Evolutionary conservation across 2,329 filamentous ascomycete genomes (phyloP), one percentile per base, ranked within the genome.

Genomic region (Diaporthe humulicola): DNA sequence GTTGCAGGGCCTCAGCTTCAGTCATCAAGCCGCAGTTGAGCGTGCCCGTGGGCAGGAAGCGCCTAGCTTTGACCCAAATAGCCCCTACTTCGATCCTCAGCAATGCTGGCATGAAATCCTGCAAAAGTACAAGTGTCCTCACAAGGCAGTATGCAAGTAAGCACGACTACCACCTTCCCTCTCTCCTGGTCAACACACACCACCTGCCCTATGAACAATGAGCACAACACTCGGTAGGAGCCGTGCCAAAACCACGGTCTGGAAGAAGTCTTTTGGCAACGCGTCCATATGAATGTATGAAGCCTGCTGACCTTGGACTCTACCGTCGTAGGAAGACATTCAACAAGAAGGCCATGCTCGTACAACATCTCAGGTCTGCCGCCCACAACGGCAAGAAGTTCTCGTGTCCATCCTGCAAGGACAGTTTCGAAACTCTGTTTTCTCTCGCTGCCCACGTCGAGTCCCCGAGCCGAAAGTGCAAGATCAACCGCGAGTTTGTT

Each of bases 91-190:
- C 81, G 85, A 88, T 56, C 81, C 85, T 1, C 81, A 84, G 2
- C 81, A 82, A 8, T 92, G 91, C 83, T 86, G 80, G 73, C 82
- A 87, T 54, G 70, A 81, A 0, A 80, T 86, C 40, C 82, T 84
- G 1, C 79, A 82, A 60, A 84, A 83, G 66, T 93, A 86, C 82
- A 84, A 81, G 71, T 93, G 91, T 72, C 91, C 91, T 0, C 86
- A 88, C 73, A 76, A 77, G 1, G 77, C 80, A 67, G 52, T 50
- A 4, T 93, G 91, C 86, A 82, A 83, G 86, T 90, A 83, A 84
- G 85, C 81, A 33, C 14, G 48, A 17, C 7, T 14, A 19, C 25
- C 58, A 42, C 6, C 25, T 64, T 40, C 57, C 8, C 14, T 48
- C 7, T 50, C 9, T 5, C 42, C 45, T 40, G 28, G 19, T 38